phyloP scores from a whole-genome alignment of 345 rosid species.

The Cardamine chenopodiifolia region DNA sequence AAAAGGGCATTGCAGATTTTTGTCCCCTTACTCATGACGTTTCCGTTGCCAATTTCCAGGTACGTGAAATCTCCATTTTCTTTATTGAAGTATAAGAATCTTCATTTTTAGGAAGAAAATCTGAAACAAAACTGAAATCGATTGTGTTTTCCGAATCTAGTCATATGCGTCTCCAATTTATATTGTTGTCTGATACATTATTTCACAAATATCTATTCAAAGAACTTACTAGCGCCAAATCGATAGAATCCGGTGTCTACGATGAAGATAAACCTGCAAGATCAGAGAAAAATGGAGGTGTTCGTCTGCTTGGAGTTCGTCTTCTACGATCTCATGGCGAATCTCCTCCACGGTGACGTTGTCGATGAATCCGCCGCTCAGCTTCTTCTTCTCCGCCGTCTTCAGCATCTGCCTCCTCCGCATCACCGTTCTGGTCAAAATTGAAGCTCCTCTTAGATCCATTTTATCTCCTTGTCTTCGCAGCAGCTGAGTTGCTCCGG shows the following conservation, averaged over 20 bases:
- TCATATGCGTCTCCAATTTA: slow-evolving; percentile 2
- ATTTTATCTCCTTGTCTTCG: slow-evolving; percentile 58
- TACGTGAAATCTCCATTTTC: too few relatives aligned
- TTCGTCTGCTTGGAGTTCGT: slow-evolving; percentile 91
- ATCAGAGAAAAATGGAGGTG: too few relatives aligned
- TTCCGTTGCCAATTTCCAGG: too few relatives aligned
- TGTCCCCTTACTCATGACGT: too few relatives aligned
- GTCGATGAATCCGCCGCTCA: slow-evolving; percentile 51
- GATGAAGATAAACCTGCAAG: too few relatives aligned
- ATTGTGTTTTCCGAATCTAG: slow-evolving; percentile 11
- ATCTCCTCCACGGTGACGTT: slow-evolving; percentile 56
- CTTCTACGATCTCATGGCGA: slow-evolving; percentile 67
- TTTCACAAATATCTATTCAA: background rate
- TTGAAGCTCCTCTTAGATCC: slow-evolving; percentile 96
- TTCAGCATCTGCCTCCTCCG: slow-evolving; percentile 34
- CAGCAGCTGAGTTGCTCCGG: slow-evolving; percentile 69
- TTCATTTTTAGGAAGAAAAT: slow-evolving; percentile 24
- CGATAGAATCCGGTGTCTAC: background rate
- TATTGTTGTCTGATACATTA: background rate
- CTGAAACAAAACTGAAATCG: slow-evolving; percentile 20
- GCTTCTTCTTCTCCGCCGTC: slow-evolving; percentile 50
- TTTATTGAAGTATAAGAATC: slow-evolving; percentile 30
- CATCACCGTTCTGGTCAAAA: slow-evolving; percentile 49
- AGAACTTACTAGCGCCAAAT: background rate
- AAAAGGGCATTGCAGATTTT: too few relatives aligned